Conservation (phyloP, 208 protist species). For the Vickermania ingenoplastis region DNA sequence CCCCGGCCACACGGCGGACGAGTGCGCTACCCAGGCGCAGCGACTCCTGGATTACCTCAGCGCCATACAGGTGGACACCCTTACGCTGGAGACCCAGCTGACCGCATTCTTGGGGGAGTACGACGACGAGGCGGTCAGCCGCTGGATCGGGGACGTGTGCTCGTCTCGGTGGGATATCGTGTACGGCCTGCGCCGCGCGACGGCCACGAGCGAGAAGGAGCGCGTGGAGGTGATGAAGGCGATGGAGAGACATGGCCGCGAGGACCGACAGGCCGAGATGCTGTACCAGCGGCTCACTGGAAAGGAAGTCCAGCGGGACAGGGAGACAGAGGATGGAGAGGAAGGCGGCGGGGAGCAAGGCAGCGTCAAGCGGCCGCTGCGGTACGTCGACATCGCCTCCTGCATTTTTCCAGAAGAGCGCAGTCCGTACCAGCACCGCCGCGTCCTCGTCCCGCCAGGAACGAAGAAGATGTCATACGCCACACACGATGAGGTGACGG, state of each 20-base stretch:
- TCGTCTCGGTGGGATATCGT: conserved; percentile 71
- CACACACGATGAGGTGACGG: conserved; percentile 76
- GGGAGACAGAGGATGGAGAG: conserved; percentile 4
- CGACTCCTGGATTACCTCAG: conserved; percentile 57
- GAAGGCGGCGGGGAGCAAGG: neutral
- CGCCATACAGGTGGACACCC: conserved; percentile 42
- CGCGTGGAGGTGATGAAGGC: conserved; percentile 60
- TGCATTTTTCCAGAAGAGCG: conserved; percentile 77
- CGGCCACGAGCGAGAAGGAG: conserved; percentile 47
- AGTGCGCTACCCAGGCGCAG: conserved; percentile 42
- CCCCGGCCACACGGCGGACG: conserved; percentile 44
- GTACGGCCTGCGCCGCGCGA: conserved; percentile 69
- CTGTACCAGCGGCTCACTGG: conserved; percentile 81
- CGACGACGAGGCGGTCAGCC: conserved; percentile 67
- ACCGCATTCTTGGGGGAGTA: conserved; percentile 77
- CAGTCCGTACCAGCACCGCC: conserved; percentile 55
- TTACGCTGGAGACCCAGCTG: conserved; percentile 80
- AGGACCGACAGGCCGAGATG: conserved; percentile 46
- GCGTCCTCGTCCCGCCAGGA: conserved; percentile 54
- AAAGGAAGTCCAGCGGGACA: conserved; percentile 35
- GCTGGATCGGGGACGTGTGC: conserved; percentile 68
- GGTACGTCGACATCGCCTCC: conserved; percentile 59
- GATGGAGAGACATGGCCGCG: conserved; percentile 54
- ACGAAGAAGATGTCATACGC: conserved; percentile 66
- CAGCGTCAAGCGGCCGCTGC: conserved; percentile 24